phyloP scores from a whole-genome alignment of 1,139 yeast species.

The Nadsonia starkeyi-henricii region DNA sequence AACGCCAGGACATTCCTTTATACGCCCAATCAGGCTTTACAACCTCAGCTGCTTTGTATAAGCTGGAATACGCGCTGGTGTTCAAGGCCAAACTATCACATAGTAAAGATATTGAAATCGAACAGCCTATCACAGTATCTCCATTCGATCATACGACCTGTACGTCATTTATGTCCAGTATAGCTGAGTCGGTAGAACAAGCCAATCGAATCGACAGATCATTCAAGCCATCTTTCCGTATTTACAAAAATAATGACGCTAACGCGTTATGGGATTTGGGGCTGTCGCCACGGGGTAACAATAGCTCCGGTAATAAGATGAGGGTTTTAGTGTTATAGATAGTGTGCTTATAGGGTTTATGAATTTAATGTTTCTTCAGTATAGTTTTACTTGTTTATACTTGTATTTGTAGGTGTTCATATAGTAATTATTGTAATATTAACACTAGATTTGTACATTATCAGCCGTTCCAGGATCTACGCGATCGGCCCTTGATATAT shows the following conservation, averaged over 20 bases:
- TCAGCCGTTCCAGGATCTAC: neutral
- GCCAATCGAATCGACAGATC: constrained; percentile 28
- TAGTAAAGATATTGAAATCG: constrained; percentile 27
- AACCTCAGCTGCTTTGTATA: constrained; percentile 24
- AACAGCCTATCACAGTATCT: constrained; percentile 24
- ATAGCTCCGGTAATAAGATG: neutral
- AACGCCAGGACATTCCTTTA: constrained; percentile 24
- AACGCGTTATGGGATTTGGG: constrained; percentile 4
- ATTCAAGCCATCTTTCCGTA: constrained; percentile 2
- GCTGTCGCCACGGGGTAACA: constrained; percentile 4
- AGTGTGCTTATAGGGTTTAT: neutral
- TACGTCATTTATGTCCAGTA: constrained; percentile 22
- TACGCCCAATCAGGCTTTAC: constrained; percentile 24
- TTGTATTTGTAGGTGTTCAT: neutral
- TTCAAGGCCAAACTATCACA: constrained; percentile 26
- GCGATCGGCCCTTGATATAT: neutral
- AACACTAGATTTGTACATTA: no score
- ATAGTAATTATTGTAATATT: neutral
- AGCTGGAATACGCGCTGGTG: constrained; percentile 21
- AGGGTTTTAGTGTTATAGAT: neutral
- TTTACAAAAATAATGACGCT: constrained; percentile 4
- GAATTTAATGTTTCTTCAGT: neutral
- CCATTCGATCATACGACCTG: constrained; percentile 28
- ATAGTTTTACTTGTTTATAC: neutral
- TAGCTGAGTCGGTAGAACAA: constrained; percentile 23